Evolutionary conservation across 1,284 basidiomycete genomes (phyloP).

Genomic region (Rhodotorula mucilaginosa): DNA sequence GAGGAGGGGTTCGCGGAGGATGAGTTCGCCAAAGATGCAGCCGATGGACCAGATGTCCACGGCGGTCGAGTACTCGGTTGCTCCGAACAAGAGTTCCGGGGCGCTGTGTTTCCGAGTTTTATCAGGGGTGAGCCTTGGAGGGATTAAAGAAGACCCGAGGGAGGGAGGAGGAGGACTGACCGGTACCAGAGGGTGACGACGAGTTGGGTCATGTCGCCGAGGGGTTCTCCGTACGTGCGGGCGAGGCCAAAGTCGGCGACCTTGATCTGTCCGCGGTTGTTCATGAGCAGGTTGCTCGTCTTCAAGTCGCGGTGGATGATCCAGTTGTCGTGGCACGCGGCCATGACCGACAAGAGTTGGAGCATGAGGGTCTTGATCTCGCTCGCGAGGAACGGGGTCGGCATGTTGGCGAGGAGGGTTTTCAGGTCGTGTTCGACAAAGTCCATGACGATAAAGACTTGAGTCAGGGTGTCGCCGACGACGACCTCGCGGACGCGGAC

Average conservation of each 20-base stretch:
- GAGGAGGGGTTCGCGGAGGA: constrained; percentile 89
- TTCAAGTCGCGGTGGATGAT: constrained; percentile 97
- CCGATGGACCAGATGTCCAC: constrained; percentile 99
- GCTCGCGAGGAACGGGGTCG: constrained; percentile 88
- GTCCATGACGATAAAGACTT: constrained; percentile 55
- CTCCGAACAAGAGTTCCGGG: constrained; percentile 91
- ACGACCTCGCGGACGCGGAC: constrained; percentile 94
- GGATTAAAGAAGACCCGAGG: no score
- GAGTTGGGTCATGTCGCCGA: constrained; percentile 92
- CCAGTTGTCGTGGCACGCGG: constrained; percentile 92
- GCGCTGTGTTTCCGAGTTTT: constrained; percentile 58
- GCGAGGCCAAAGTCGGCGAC: constrained; percentile 98
- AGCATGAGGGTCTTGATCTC: constrained; percentile 96
- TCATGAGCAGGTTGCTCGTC: constrained; percentile 96
- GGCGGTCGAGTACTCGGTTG: constrained; percentile 87
- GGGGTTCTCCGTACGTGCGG: constrained; percentile 88
- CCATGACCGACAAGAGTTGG: constrained; percentile 89
- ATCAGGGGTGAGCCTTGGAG: neutral
- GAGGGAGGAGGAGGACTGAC: constrained; percentile 50
- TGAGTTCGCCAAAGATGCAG: constrained; percentile 95
- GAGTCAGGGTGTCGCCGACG: constrained; percentile 97
- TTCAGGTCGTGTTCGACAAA: constrained; percentile 99
- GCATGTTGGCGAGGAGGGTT: constrained; percentile 83
- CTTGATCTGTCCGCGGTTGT: constrained; percentile 96
- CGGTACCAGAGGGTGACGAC: constrained; percentile 99